These are phyloP conservation scores for Amanita inopinata DNA, from an alignment of 768 basidiomycete species.

Conservation along the genomic window DNA sequence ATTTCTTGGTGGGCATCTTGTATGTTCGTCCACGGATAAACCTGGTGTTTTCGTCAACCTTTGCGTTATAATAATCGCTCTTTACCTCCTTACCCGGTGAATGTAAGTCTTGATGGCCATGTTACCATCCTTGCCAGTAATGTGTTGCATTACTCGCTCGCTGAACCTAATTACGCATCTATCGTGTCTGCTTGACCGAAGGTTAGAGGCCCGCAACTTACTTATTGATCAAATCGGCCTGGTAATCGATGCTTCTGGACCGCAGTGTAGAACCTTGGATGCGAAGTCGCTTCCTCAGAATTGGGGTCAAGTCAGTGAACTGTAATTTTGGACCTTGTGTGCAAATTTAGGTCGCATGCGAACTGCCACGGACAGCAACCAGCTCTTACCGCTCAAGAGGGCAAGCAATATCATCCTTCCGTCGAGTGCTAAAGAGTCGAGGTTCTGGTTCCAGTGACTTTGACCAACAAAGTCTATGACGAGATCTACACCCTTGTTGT, in stretches of 20 bases:
- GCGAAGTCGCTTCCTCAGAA: constrained; percentile 77
- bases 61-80: constrained; percentile 2
- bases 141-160: constrained; percentile 41
- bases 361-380: not conserved
- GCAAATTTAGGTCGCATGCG: constrained; percentile 1
- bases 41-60: constrained; percentile 27
- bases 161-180: constrained; percentile 41
- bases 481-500: constrained; percentile 67
- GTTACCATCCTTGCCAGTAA: constrained; percentile 45
- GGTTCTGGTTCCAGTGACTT: constrained; percentile 65
- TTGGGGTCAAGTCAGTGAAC: constrained; percentile 46
- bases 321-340: constrained; percentile 40
- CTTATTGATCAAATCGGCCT: constrained; percentile 59
- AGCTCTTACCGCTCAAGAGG: constrained; percentile 48
- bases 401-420: constrained; percentile 67
- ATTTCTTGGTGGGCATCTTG: constrained; percentile 77
- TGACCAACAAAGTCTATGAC: constrained; percentile 80
- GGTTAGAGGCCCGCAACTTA: constrained; percentile 18
- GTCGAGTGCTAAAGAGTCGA: constrained; percentile 59
- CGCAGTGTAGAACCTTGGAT: constrained; percentile 87
- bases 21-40: constrained; percentile 75
- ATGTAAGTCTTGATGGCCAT: constrained; percentile 67
- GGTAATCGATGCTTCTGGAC: constrained; percentile 65
- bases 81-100: constrained; percentile 49
- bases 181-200: constrained; percentile 1